phyloP scores from a whole-genome alignment of 257 asterid species.

The Solanum rostratum region DNA sequence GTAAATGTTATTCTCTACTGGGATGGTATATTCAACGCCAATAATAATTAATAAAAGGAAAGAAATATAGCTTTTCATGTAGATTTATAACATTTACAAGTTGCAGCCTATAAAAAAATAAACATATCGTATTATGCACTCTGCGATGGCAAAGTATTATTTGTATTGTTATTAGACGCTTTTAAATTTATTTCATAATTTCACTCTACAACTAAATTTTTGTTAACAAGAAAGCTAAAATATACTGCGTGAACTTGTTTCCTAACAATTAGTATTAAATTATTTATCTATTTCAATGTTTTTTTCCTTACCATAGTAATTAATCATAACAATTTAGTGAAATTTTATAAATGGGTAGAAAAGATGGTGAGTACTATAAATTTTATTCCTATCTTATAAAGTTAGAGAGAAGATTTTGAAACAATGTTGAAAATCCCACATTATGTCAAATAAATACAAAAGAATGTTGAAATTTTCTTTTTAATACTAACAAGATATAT shows the following conservation, averaged over 20 bases:
- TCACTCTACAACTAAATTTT: no score
- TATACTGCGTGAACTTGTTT: no score
- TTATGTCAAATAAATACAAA: not conserved
- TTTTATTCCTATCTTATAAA: not conserved
- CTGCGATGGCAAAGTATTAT: no score
- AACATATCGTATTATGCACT: no score
- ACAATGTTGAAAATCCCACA: not conserved
- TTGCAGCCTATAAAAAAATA: not conserved
- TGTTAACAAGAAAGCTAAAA: no score
- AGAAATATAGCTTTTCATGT: not conserved
- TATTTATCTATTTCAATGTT: not conserved
- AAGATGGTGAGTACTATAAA: fast-evolving
- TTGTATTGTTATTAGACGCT: no score
- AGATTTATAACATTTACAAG: not conserved
- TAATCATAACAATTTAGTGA: not conserved
- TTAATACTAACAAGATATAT: no score
- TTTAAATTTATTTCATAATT: no score
- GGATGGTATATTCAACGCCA: not conserved
- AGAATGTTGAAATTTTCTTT: not conserved
- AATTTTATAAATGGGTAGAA: not conserved
- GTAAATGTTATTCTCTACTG: not conserved
- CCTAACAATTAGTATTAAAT: not conserved
- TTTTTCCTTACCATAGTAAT: not conserved
- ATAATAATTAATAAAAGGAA: not conserved
- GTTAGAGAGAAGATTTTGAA: not conserved